Evolutionary conservation across 2,329 filamentous ascomycete species (phyloP), one percentile per base, ranked within the genome.

Genomic region (Diaporthe sp.): DNA sequence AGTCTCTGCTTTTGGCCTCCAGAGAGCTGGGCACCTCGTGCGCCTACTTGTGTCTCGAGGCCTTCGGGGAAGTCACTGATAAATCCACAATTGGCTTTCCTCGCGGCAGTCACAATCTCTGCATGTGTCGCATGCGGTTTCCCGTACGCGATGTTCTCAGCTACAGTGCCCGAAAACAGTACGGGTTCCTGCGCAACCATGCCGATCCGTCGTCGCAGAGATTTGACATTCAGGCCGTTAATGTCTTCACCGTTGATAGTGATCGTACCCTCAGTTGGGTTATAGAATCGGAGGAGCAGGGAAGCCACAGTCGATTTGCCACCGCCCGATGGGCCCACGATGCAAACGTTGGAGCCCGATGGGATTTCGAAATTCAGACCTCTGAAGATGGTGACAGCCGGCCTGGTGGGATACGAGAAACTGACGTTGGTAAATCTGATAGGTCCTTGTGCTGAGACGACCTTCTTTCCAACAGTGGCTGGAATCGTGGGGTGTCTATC

Each of bases 1-100:
- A 99, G 98, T 77, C 97, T 93, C 84, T 99, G 97, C 85, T 98
- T 98, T 84, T 99, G 97, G 0, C 97, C 97, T 69, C 97, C 97
- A 12, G 95, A 98, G 0, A 99, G 89, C 83, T 98, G 96, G 2
- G 96, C 96, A 45, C 97, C 97, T 77, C 97, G 91, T 22, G 96
- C 94, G 71, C 97, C 97, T 40, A 98, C 97, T 77, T 94, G 94
- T 0, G 97, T 99, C 81, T 99, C 96, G 9, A 99, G 89, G 6
- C 97, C 97, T 74, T 98, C 95, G 38, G 97, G 97, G 79, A 99
- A 97, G 83, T 99, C 97, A 82, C 94, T 93, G 82, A 99, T 98
- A 81, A 99, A 99, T 79, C 94, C 93, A 83, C 97, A 99, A 83
- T 99, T 99, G 71, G 97, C 97, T 82, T 96, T 94, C 76, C 94